A percentile compares a stretch with the other conserved stretches of the same genome.
These are phyloP conservation scores for Microdochium trichocladiopsis DNA, from an alignment of 2,329 filamentous ascomycete species.

Conservation along the genomic window DNA sequence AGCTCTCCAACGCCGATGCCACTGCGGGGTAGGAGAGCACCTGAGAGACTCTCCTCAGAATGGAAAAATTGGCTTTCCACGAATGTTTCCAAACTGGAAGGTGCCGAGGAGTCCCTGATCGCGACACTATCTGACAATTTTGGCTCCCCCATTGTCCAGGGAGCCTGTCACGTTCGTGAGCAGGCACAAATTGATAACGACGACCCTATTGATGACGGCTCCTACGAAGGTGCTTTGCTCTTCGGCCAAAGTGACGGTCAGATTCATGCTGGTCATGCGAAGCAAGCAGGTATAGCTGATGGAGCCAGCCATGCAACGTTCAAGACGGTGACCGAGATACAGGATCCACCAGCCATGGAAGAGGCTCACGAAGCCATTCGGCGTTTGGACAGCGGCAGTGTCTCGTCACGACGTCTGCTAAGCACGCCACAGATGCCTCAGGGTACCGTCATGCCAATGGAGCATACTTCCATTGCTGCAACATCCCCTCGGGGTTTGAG, in stretches of 20 bases:
- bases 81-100: slow-evolving; percentile 23
- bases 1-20: slow-evolving; percentile 19
- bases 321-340: no score
- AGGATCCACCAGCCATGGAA: no score
- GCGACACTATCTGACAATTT: slow-evolving; percentile 12
- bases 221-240: slow-evolving; percentile 6
- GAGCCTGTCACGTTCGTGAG: slow-evolving; percentile 26
- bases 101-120: slow-evolving; percentile 10
- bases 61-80: slow-evolving; percentile 32
- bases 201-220: slow-evolving; percentile 10
- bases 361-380: no score
- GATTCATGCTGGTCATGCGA: no score
- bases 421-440: not conserved
- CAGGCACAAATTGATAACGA: slow-evolving; percentile 25
- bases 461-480: slow-evolving; percentile 2
- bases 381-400: not conserved
- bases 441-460: not conserved
- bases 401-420: not conserved
- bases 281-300: no score
- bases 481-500: slow-evolving; percentile 1
- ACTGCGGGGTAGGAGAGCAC: not conserved
- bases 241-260: no score
- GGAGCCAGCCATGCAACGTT: no score
- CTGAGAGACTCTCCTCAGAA: slow-evolving; percentile 9
- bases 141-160: slow-evolving; percentile 13